Percentiles rank a stretch among this genome's conserved stretches.
phyloP scores from a whole-genome alignment of 306 rosid genomes.

The Vigna mungo region DNA sequence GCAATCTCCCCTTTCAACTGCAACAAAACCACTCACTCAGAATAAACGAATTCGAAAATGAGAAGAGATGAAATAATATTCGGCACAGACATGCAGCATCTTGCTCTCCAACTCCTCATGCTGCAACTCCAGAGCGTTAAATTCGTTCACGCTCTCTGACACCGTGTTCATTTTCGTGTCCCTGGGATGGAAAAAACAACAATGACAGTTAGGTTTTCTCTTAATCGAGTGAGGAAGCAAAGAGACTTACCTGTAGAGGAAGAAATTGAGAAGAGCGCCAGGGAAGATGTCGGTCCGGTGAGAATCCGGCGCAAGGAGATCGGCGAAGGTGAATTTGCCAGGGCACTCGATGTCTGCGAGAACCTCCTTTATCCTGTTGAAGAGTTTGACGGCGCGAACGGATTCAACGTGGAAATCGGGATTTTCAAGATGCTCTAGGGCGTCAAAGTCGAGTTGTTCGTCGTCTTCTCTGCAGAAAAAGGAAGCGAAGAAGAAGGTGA shows the following conservation, averaged over 20 bases:
- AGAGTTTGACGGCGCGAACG: constrained; percentile 51
- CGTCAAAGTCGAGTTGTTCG: constrained; percentile 76
- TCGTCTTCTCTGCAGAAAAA: constrained; percentile 64
- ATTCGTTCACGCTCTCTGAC: constrained; percentile 59
- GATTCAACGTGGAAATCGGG: constrained; percentile 70
- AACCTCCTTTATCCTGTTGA: constrained; percentile 60
- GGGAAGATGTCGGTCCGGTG: constrained; percentile 68
- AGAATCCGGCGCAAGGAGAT: constrained; percentile 66
- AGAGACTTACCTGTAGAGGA: constrained; percentile 61
- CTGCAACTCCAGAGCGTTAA: constrained; percentile 60
- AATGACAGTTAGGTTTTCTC: neutral
- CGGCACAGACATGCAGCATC: too few species aligned
- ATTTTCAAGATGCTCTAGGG: constrained; percentile 76
- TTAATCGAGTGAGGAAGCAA: neutral
- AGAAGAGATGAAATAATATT: too few species aligned
- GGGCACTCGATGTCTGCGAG: constrained; percentile 66
- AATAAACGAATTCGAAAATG: too few species aligned
- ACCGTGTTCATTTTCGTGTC: constrained; percentile 58
- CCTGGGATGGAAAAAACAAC: constrained; percentile 43
- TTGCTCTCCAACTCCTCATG: too few species aligned
- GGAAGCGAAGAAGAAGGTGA: neutral
- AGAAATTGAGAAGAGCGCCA: constrained; percentile 74
- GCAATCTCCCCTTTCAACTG: too few species aligned
- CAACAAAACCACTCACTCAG: too few species aligned
- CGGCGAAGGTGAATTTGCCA: constrained; percentile 61